A percentile compares a stretch with the other conserved stretches of the same genome.
These are phyloP conservation scores for Ajuga reptans DNA, from an alignment of 305 asterid species.

Conservation along the genomic window DNA sequence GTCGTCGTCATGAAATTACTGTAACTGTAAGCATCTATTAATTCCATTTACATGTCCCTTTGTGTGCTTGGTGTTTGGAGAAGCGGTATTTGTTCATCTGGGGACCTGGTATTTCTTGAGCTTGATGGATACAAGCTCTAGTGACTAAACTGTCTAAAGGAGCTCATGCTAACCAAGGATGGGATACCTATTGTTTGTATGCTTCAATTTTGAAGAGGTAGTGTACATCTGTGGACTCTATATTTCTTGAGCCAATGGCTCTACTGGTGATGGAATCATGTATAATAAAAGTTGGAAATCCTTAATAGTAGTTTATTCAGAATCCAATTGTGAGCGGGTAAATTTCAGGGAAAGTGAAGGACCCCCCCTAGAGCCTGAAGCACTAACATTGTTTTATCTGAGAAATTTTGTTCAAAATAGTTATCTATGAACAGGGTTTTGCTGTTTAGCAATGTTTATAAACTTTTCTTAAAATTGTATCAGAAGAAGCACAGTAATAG, in stretches of 20 bases:
- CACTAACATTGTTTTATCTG: not conserved
- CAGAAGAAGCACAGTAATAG: not conserved
- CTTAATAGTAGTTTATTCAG: not conserved
- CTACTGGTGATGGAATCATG: not conserved
- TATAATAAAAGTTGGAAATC: not conserved
- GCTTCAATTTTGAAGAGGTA: not conserved
- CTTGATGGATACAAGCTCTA: not conserved
- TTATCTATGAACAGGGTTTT: not conserved
- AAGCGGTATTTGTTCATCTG: not conserved
- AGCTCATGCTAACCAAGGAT: not conserved
- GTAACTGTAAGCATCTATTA: slow-evolving; percentile 51
- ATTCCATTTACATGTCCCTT: not conserved
- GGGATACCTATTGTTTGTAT: not conserved
- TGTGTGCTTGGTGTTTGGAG: not conserved
- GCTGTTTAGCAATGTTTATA: slow-evolving; percentile 6
- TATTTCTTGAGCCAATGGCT: not conserved
- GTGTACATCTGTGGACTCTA: not conserved
- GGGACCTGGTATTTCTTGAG: not conserved
- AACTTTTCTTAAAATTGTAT: slow-evolving; percentile 2
- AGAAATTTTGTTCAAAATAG: not conserved
- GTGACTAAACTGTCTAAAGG: not conserved
- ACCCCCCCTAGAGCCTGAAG: not conserved
- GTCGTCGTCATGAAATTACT: slow-evolving; percentile 68
- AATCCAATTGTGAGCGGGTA: not conserved
- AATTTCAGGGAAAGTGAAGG: not conserved